Conservation (phyloP, 2,329 filamentous ascomycete species). For the Fusarium mundagurra region DNA sequence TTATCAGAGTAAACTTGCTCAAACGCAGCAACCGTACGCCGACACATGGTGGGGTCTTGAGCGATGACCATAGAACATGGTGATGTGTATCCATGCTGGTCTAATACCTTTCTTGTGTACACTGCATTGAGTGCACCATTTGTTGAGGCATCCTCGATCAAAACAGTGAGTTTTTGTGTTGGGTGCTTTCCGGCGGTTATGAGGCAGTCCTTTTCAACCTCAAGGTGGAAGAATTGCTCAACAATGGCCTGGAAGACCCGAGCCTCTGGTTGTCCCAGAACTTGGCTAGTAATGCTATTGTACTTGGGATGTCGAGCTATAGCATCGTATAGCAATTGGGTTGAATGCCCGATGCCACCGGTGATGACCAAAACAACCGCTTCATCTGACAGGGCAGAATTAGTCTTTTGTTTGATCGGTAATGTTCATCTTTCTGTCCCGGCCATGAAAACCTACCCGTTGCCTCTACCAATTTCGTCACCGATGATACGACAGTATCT, state of each 20-base stretch:
- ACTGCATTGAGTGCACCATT: slow-evolving; percentile 36
- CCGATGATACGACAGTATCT: slow-evolving; percentile 25
- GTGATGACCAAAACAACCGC: slow-evolving; percentile 23
- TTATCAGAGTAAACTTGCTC: slow-evolving; percentile 20
- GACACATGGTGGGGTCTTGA: slow-evolving; percentile 37
- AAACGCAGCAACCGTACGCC: slow-evolving; percentile 32
- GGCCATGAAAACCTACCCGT: not conserved
- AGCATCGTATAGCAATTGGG: slow-evolving; percentile 30
- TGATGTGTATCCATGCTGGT: slow-evolving; percentile 22
- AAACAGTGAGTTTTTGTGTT: slow-evolving; percentile 5
- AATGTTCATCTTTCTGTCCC: too few relatives aligned
- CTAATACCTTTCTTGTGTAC: slow-evolving; percentile 28
- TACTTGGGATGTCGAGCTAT: slow-evolving; percentile 27
- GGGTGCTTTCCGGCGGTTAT: not conserved
- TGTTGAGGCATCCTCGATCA: slow-evolving; percentile 35
- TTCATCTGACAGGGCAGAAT: not conserved
- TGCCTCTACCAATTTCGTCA: not conserved
- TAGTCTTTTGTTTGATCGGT: not conserved
- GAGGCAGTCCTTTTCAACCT: not conserved
- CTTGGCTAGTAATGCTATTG: not conserved
- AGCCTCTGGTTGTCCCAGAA: slow-evolving; percentile 24
- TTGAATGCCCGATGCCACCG: slow-evolving; percentile 39
- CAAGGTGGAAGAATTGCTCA: slow-evolving; percentile 23
- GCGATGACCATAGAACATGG: slow-evolving; percentile 33
- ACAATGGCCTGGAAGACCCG: slow-evolving; percentile 27